phyloP scores from a whole-genome alignment of 108 stramenopile genomes.

The Nitzschia putrida region DNA sequence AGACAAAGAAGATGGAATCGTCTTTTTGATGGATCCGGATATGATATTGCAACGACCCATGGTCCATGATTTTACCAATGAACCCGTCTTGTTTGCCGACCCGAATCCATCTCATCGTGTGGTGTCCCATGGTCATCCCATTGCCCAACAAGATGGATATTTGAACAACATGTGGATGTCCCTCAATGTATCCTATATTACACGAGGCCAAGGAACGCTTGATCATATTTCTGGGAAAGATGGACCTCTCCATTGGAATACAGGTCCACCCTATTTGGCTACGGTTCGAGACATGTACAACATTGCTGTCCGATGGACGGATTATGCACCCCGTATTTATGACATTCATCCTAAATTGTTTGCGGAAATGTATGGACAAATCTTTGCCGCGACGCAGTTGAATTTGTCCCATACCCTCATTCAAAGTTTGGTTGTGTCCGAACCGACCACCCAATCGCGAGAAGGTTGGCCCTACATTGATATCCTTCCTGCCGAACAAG shows the following conservation, averaged over 20 bases:
- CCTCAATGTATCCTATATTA: conserved; percentile 67
- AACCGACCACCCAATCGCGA: conserved; percentile 16
- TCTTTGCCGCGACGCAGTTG: conserved; percentile 75
- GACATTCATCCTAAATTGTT: conserved; percentile 58
- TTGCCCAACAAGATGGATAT: conserved; percentile 89
- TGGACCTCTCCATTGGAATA: conserved; percentile 65
- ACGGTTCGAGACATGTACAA: conserved; percentile 77
- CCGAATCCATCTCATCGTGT: background rate
- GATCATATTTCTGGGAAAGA: conserved; percentile 43
- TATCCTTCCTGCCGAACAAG: conserved; percentile 25
- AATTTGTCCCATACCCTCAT: conserved; percentile 69
- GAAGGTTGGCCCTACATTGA: conserved; percentile 78
- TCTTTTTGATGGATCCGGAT: conserved; percentile 94
- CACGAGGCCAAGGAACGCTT: conserved; percentile 38
- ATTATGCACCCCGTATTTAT: conserved; percentile 49
- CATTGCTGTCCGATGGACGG: conserved; percentile 72
- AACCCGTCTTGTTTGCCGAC: background rate
- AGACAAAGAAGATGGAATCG: conserved; percentile 50
- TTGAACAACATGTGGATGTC: conserved; percentile 75
- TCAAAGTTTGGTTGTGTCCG: conserved; percentile 67
- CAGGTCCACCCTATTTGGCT: conserved; percentile 90
- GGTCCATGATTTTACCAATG: conserved; percentile 58
- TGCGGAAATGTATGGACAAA: conserved; percentile 80
- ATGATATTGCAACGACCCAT: conserved; percentile 88
- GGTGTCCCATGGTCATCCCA: conserved; percentile 78